Conservation (phyloP, 129 eudicot genomes). For the Gnaphalium uliginosum region DNA sequence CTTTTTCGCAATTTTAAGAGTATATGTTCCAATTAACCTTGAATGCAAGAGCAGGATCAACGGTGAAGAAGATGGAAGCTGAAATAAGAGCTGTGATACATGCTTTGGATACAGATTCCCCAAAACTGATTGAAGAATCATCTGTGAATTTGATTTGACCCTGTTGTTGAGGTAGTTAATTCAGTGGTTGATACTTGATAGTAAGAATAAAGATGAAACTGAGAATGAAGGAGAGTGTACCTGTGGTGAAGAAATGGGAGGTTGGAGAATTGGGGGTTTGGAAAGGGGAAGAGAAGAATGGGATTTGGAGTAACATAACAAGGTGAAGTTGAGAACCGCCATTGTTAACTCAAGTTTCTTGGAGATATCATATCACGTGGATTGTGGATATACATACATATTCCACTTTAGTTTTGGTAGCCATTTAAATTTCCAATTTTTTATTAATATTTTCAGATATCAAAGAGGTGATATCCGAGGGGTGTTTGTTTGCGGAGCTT, state of each 20-base stretch:
- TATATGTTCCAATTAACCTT: constrained; percentile 76
- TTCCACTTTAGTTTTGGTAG: no score
- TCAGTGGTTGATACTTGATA: background rate
- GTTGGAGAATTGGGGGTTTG: constrained; percentile 25
- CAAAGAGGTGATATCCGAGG: no score
- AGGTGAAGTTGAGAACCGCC: constrained; percentile 70
- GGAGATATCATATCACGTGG: constrained; percentile 23
- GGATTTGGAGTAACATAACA: constrained; percentile 43
- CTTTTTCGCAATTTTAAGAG: no score
- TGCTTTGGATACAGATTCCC: constrained; percentile 56
- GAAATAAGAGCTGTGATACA: constrained; percentile 71
- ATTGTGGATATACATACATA: constrained; percentile 1
- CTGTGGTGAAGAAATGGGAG: constrained; percentile 31
- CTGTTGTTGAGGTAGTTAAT: constrained; percentile 18
- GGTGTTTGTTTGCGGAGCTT: no score
- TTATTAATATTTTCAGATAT: no score
- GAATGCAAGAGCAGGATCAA: constrained; percentile 90
- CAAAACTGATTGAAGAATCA: constrained; percentile 30
- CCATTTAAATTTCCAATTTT: no score
- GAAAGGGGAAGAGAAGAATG: constrained; percentile 27
- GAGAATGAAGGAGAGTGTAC: background rate
- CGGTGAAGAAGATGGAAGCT: constrained; percentile 76
- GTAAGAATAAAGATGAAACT: constrained; percentile 10
- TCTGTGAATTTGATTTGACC: constrained; percentile 21
- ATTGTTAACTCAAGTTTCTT: constrained; percentile 46